These are phyloP conservation scores for Salix caprea DNA, from an alignment of 345 rosid genomes.

Conservation along the genomic window DNA sequence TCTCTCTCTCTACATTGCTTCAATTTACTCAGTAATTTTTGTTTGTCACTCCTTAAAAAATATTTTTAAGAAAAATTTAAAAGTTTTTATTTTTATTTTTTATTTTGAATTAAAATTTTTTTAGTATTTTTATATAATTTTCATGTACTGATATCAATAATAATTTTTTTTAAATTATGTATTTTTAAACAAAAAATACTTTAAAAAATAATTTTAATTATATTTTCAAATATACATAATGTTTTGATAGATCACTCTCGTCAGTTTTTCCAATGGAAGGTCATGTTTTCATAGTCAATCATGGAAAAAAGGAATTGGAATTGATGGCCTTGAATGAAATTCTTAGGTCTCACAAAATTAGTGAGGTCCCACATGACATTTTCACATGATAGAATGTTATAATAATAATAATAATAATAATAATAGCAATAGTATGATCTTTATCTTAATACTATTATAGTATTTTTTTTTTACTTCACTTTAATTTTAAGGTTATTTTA, in stretches of 20 bases:
- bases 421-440: neutral
- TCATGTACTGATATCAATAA: too few relatives aligned
- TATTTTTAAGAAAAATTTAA: too few relatives aligned
- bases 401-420: too few relatives aligned
- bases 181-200: too few relatives aligned
- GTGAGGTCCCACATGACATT: neutral
- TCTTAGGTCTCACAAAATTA: neutral
- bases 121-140: too few relatives aligned
- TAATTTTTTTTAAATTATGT: too few relatives aligned
- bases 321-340: neutral
- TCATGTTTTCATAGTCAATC: neutral
- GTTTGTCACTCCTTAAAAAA: too few relatives aligned
- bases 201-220: too few relatives aligned
- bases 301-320: neutral
- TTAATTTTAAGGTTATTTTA: neutral
- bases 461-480: neutral
- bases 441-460: neutral
- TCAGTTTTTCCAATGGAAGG: neutral
- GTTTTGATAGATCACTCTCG: conserved; percentile 2
- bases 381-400: neutral
- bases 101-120: too few relatives aligned
- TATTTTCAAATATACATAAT: too few relatives aligned
- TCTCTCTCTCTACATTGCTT: neutral
- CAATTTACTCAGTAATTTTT: too few relatives aligned
- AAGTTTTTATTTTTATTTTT: too few relatives aligned